phyloP scores from a whole-genome alignment of 805 yeast genomes.

The Soucietia sequanensis region DNA sequence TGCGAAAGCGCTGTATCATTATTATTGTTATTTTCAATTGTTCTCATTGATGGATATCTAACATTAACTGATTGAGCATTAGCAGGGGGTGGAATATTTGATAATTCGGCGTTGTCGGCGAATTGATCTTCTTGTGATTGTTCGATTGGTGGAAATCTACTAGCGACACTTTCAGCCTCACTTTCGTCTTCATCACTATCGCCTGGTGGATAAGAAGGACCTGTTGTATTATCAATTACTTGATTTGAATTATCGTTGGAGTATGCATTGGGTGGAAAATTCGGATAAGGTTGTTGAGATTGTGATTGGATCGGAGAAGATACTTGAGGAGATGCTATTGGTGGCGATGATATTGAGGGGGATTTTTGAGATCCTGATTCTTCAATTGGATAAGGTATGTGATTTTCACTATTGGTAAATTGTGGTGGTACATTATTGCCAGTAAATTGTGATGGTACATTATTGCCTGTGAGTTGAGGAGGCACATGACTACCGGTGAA shows the following conservation, averaged over 20 bases:
- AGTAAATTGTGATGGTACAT: too few relatives aligned
- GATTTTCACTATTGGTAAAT: too few relatives aligned
- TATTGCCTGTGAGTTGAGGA: too few relatives aligned
- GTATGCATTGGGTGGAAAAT: too few relatives aligned
- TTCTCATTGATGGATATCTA: slow-evolving; percentile 13
- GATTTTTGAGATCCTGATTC: slow-evolving; percentile 1
- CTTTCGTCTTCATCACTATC: slow-evolving; percentile 1
- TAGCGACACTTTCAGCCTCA: slow-evolving; percentile 2
- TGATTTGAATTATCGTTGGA: too few relatives aligned
- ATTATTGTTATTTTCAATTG: slow-evolving; percentile 4
- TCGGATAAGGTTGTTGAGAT: too few relatives aligned
- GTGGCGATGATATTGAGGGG: too few relatives aligned
- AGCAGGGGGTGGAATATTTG: neutral
- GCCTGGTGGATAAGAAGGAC: slow-evolving; percentile 2
- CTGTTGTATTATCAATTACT: too few relatives aligned
- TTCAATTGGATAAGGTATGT: slow-evolving; percentile 2
- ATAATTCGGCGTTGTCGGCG: neutral
- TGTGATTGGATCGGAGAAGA: too few relatives aligned
- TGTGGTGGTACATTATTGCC: too few relatives aligned
- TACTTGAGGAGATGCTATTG: too few relatives aligned
- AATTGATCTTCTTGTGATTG: neutral
- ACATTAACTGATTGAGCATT: neutral
- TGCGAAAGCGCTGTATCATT: neutral
- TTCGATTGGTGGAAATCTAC: neutral
- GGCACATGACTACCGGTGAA: too few relatives aligned